Base-by-base conservation (phyloP, 164 flowering plant genomes). In the Warburgia ugandensis region DNA sequence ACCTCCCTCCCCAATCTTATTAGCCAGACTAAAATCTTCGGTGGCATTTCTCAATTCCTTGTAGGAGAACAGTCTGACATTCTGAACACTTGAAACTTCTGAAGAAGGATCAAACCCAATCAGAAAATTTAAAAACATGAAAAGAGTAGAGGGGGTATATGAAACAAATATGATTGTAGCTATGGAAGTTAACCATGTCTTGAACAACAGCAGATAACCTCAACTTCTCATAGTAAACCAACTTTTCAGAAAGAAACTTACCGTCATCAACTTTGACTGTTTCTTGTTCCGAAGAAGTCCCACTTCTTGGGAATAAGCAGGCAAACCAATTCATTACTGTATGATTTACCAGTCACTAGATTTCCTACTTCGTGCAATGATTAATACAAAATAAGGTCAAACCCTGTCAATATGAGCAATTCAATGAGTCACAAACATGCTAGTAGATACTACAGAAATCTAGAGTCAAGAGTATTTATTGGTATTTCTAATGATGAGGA, bases 1-100 rank as follows among this genome's bases (percentile, higher is more conserved):
- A 54, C 95, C 98, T 16, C 98, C 98, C 58, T 87, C 80, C 50
- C 98, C 96, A 40, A 92, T 83, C 73, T 92, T 88, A 67, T 83
- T 80, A 52, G 53, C 64, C 7, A 41, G 64, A 61, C 75, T 80
- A 55, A 92, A 92, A 60, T 85, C 78, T 33, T 76, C 73, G 22
- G 98, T 92, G 16, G 98, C 96, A 21, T 25, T 50, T 61, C 41
- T 70, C 63, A 92, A 45, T 37, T 85, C 95, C 66, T 50, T 78
- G 74, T 77, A 87, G 3, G 72, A 45, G 68, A 69, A 92, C 37
- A 77, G 29, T 9, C 43, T 77, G 27, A 73, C 73, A 61, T 72
- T 70, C 8, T 63, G 65, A 41, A 78, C 61, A 21, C 70, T 62
- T 36, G 79, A 69, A 26, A 75, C 55, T 49, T 78, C 94, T 85